These are phyloP conservation scores for Ploettnerulaceae sp. DNA, from an alignment of 2,329 filamentous ascomycete genomes.

Conservation along the genomic window DNA sequence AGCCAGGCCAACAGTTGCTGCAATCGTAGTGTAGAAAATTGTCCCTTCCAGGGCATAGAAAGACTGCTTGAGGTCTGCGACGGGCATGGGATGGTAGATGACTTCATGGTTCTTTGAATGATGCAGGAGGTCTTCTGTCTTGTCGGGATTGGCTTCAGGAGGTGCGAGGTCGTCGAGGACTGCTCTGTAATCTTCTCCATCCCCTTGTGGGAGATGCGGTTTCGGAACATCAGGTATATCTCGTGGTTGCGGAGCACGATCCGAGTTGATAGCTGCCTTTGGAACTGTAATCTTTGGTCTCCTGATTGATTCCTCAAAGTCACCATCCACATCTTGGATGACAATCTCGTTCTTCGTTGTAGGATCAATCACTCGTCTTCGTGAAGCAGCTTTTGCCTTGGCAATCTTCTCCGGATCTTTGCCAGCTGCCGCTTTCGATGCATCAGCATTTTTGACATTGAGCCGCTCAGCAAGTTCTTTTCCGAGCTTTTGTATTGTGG, in stretches of 20 bases:
- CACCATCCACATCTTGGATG: constrained; percentile 24
- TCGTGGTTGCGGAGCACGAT: constrained; percentile 9
- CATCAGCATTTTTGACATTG: constrained; percentile 21
- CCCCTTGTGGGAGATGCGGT: constrained; percentile 12
- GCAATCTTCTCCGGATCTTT: constrained; percentile 21
- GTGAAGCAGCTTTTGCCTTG: constrained; percentile 20
- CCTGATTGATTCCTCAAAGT: constrained; percentile 19
- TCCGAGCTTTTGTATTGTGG: constrained; percentile 23
- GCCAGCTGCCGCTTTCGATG: constrained; percentile 21
- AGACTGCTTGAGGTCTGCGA: constrained; percentile 19
- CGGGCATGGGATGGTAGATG: constrained; percentile 21
- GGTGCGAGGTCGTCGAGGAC: constrained; percentile 20
- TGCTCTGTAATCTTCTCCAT: constrained; percentile 18
- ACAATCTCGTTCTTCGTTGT: constrained; percentile 23
- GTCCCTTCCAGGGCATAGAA: constrained; percentile 19
- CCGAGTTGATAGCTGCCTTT: constrained; percentile 10
- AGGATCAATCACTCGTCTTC: constrained; percentile 20
- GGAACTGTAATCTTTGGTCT: constrained; percentile 22
- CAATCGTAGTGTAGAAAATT: constrained; percentile 13
- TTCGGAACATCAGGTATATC: constrained; percentile 4
- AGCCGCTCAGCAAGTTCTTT: constrained; percentile 21
- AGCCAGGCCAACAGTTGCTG: constrained; percentile 14
- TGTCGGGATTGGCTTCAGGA: constrained; percentile 21
- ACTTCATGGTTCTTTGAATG: constrained; percentile 21
- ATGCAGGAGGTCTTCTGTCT: constrained; percentile 20